A percentile compares a stretch with the other conserved stretches of the same genome.
Conservation (phyloP, 306 rosid species). For the Cicer pinnatifidum region DNA sequence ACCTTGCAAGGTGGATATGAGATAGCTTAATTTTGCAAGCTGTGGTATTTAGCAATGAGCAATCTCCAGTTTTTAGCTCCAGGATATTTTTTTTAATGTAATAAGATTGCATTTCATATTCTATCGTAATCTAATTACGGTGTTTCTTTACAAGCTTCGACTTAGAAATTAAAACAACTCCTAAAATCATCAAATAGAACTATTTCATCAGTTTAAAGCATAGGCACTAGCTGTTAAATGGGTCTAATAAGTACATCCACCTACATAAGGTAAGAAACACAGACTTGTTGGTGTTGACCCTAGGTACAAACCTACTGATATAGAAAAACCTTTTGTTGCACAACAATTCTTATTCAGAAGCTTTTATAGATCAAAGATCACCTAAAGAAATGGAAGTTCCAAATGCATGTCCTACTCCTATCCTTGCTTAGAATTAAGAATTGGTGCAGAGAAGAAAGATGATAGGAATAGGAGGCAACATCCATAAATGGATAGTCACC, state of each 20-base stretch:
- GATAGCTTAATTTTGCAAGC: constrained; percentile 13
- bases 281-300: background rate
- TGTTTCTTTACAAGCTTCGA: background rate
- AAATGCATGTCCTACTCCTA: background rate
- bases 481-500: background rate
- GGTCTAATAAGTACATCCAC: constrained; percentile 11
- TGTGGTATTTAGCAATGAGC: background rate
- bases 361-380: background rate
- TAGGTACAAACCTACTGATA: constrained; percentile 10
- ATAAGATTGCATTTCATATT: background rate
- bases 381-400: constrained; percentile 13
- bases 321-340: background rate
- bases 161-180: background rate
- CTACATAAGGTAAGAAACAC: background rate
- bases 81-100: background rate
- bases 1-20: constrained; percentile 7
- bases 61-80: background rate
- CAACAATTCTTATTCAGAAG: constrained; percentile 6
- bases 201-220: background rate
- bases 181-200: constrained; percentile 2
- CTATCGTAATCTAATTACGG: background rate
- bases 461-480: background rate
- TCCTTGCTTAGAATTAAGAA: background rate
- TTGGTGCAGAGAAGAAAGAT: background rate
- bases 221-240: background rate